Evolutionary conservation across 2,329 filamentous ascomycete genomes (phyloP).

Genomic region (Claviceps digitariae): DNA sequence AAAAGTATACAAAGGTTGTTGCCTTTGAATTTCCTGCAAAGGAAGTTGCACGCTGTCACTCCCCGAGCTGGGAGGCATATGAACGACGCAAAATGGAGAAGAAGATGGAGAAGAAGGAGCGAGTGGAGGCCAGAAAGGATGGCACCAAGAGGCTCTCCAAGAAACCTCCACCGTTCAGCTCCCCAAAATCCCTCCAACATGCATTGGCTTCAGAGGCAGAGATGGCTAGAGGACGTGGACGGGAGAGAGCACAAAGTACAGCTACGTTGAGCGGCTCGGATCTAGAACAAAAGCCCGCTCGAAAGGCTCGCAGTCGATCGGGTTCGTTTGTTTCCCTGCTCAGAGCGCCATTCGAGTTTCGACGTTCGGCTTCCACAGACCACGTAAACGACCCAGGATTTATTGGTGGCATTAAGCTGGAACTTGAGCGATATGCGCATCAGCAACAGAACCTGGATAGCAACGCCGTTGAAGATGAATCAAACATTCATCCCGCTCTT

Average conservation of each 20-base stretch:
- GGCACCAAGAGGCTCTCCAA: slow-evolving; percentile 16
- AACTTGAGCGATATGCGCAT: slow-evolving; percentile 23
- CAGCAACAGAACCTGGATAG: slow-evolving; percentile 16
- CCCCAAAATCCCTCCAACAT: slow-evolving; percentile 7
- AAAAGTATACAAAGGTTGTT: slow-evolving; percentile 17
- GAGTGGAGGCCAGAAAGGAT: slow-evolving; percentile 13
- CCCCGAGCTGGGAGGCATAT: slow-evolving; percentile 48
- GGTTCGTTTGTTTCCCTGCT: slow-evolving; percentile 24
- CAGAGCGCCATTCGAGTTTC: slow-evolving; percentile 21
- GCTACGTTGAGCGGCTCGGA: slow-evolving; percentile 7
- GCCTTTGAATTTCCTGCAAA: slow-evolving; percentile 19
- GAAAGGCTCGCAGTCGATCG: slow-evolving; percentile 18
- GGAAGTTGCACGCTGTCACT: slow-evolving; percentile 33
- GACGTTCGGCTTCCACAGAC: slow-evolving; percentile 18
- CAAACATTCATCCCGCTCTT: slow-evolving; percentile 21
- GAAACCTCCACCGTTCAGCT: slow-evolving; percentile 18
- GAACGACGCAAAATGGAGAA: slow-evolving; percentile 39
- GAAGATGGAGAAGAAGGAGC: slow-evolving; percentile 25
- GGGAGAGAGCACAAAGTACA: slow-evolving; percentile 6
- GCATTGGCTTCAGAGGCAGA: slow-evolving; percentile 7
- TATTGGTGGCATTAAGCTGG: slow-evolving; percentile 28
- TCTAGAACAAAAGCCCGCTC: slow-evolving; percentile 10
- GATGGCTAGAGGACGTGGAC: slow-evolving; percentile 3
- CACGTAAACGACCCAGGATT: slow-evolving; percentile 21
- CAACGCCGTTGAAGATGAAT: slow-evolving; percentile 13